Evolutionary conservation across 371 early-diverging fungal species (phyloP).

Genomic region (Encephalitozoon cuniculi): DNA sequence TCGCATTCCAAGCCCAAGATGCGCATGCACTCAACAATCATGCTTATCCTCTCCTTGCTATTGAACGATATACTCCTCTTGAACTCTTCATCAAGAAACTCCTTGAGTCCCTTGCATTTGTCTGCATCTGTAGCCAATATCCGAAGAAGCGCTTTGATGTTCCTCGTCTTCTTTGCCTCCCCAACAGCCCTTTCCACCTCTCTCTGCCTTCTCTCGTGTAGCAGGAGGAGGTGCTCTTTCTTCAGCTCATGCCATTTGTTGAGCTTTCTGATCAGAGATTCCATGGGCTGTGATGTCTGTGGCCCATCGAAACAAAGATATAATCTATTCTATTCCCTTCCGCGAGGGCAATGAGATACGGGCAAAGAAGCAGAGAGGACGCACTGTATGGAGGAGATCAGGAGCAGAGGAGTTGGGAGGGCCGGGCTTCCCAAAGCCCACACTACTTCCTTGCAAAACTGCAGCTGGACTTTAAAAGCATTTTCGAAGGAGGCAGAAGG

Average conservation of each 20-base stretch:
- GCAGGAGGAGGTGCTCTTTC: background rate
- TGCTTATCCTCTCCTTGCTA: background rate
- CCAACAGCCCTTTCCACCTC: background rate
- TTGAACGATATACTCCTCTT: background rate
- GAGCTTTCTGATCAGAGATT: background rate
- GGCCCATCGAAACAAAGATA: background rate
- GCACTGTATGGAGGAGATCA: background rate
- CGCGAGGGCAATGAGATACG: background rate
- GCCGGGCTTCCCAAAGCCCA: background rate
- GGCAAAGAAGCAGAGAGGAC: background rate
- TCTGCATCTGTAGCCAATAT: background rate
- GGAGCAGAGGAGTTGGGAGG: background rate
- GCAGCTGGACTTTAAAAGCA: background rate
- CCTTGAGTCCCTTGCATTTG: background rate
- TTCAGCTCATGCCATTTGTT: constrained; percentile 3
- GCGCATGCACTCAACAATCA: background rate
- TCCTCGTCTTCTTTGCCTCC: background rate
- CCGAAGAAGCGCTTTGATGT: background rate
- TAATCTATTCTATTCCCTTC: background rate
- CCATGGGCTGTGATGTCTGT: background rate
- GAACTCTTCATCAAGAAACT: background rate
- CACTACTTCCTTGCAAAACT: background rate
- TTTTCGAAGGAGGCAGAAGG: background rate
- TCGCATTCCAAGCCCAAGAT: background rate
- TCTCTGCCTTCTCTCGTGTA: background rate